These are phyloP conservation scores for Cutaneotrichosporon cavernicola DNA, from an alignment of 1,284 basidiomycete genomes.

Conservation along the genomic window DNA sequence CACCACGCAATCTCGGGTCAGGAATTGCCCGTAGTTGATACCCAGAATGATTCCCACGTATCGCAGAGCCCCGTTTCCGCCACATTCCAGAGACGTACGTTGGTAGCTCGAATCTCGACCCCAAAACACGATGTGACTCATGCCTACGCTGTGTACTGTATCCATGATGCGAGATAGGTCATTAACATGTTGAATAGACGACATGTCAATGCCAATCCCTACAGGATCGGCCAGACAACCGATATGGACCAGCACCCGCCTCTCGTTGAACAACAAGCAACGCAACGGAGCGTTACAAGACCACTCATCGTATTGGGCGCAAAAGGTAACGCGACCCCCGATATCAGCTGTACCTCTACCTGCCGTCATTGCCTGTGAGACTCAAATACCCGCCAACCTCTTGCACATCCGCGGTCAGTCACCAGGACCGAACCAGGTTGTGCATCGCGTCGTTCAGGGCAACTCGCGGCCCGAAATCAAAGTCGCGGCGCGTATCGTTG, in stretches of 20 bases:
- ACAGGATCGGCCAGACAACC: too few relatives aligned
- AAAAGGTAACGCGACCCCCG: not conserved
- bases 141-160: not conserved
- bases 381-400: too few relatives aligned
- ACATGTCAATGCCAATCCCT: too few relatives aligned
- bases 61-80: not conserved
- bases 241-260: too few relatives aligned
- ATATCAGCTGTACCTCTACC: not conserved
- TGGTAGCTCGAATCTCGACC: not conserved
- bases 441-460: not conserved
- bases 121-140: not conserved
- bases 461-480: not conserved
- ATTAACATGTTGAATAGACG: too few relatives aligned
- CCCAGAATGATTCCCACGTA: not conserved
- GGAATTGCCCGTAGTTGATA: too few relatives aligned
- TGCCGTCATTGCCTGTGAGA: not conserved
- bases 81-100: not conserved
- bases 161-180: too few relatives aligned
- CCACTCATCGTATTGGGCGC: not conserved
- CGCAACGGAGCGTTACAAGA: too few relatives aligned
- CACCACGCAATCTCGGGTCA: too few relatives aligned
- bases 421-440: not conserved
- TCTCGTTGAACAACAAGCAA: too few relatives aligned
- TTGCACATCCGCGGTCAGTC: not conserved
- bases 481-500: not conserved